These are phyloP conservation scores for Orbilia ellipsospora DNA, from an alignment of 2,329 filamentous ascomycete genomes.

Conservation along the genomic window DNA sequence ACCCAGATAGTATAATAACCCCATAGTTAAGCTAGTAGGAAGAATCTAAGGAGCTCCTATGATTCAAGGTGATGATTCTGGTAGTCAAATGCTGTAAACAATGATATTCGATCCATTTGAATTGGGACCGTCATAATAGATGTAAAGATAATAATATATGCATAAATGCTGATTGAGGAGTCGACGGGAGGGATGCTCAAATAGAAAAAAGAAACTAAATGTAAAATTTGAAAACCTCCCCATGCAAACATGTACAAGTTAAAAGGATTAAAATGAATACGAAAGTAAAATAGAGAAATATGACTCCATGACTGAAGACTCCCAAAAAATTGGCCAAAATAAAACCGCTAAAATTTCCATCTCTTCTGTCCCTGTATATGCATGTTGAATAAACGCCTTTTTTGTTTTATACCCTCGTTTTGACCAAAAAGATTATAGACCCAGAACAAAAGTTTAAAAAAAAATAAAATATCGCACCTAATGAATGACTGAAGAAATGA, in stretches of 20 bases:
- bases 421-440: neutral
- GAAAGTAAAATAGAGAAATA: slow-evolving; percentile 7
- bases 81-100: too few species aligned
- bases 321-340: too few species aligned
- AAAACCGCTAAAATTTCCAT: neutral
- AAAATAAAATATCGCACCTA: slow-evolving; percentile 1
- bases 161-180: too few species aligned
- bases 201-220: neutral
- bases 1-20: too few species aligned
- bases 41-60: too few species aligned
- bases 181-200: too few species aligned
- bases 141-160: too few species aligned
- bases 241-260: neutral
- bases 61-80: too few species aligned
- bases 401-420: neutral
- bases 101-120: too few species aligned
- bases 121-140: too few species aligned
- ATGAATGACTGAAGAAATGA: slow-evolving; percentile 23
- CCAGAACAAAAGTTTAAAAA: neutral
- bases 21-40: too few species aligned
- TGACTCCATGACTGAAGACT: neutral
- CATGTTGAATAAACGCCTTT: slow-evolving; percentile 5
- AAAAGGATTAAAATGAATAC: neutral
- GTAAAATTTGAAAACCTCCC: neutral
- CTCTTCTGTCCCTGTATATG: neutral